A percentile compares a stretch with the other conserved stretches of the same genome.
phyloP scores from a whole-genome alignment of 257 asterid species.

The Capsicum rhomboideum region DNA sequence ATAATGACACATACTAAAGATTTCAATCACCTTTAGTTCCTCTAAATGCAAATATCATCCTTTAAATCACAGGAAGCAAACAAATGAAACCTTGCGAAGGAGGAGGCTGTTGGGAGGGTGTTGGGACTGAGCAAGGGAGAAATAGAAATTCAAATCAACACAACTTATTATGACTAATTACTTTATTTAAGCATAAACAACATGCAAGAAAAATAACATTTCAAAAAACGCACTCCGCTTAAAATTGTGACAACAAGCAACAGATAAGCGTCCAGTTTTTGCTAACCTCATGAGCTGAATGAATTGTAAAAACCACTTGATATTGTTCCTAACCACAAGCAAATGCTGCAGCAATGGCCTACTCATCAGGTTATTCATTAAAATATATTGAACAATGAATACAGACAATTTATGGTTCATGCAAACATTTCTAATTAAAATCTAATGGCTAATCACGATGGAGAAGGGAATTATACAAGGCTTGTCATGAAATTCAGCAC shows the following conservation, averaged over 20 bases:
- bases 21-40: no score
- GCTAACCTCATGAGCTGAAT: slow-evolving; percentile 71
- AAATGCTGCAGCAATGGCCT: slow-evolving; percentile 90
- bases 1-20: no score
- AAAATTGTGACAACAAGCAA: not conserved
- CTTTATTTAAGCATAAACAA: not conserved
- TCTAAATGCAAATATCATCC: no score
- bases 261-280: not conserved
- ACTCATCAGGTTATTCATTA: not conserved
- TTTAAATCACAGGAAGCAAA: no score
- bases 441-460: not conserved
- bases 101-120: no score
- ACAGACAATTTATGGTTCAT: not conserved
- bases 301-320: slow-evolving; percentile 60
- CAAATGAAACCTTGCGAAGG: no score
- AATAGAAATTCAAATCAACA: no score
- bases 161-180: no score
- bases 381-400: not conserved
- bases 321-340: slow-evolving; percentile 59
- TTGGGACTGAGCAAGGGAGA: no score
- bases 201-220: not conserved
- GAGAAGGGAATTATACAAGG: not conserved
- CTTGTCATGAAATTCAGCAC: not conserved
- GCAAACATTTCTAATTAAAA: not conserved
- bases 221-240: not conserved